Percentiles rank a stretch among this genome's conserved stretches.
These are phyloP conservation scores for Cantharellus anzutake DNA, from an alignment of 768 basidiomycete species.

Conservation along the genomic window DNA sequence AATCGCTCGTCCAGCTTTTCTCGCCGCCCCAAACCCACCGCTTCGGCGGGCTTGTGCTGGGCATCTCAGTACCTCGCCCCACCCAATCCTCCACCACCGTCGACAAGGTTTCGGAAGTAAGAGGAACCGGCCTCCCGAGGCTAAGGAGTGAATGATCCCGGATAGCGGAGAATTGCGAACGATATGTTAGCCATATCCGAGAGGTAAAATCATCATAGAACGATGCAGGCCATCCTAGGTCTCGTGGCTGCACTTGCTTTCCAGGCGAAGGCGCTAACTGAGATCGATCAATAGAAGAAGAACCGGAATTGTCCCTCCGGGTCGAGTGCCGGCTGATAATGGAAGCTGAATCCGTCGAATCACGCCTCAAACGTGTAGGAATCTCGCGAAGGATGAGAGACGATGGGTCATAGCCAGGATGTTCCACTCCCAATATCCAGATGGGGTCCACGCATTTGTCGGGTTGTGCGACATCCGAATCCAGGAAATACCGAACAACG, in stretches of 20 bases:
- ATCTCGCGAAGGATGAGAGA: not conserved
- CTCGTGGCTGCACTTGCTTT: slow-evolving; percentile 22
- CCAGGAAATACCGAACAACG: slow-evolving; percentile 77
- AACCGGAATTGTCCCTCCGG: not conserved
- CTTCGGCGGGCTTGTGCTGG: slow-evolving; percentile 22
- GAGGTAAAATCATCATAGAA: slow-evolving; percentile 86
- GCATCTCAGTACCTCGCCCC: slow-evolving; percentile 9
- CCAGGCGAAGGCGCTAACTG: slow-evolving; percentile 6
- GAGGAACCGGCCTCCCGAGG: slow-evolving; percentile 1
- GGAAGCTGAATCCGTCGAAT: slow-evolving; percentile 25
- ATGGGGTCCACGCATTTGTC: slow-evolving; percentile 71
- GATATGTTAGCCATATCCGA: slow-evolving; percentile 82
- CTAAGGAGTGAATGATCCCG: slow-evolving; percentile 31
- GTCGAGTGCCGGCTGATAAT: slow-evolving; percentile 17
- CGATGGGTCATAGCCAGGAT: slow-evolving; percentile 45
- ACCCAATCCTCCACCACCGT: not conserved
- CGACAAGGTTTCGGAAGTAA: not conserved
- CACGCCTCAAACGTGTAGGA: slow-evolving; percentile 13
- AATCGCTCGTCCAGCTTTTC: slow-evolving; percentile 68
- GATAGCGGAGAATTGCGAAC: slow-evolving; percentile 71
- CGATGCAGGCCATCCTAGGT: slow-evolving; percentile 49
- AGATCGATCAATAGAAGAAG: not conserved
- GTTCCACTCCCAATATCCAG: slow-evolving; percentile 75
- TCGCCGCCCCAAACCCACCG: slow-evolving; percentile 51
- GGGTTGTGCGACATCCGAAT: slow-evolving; percentile 59